Evolutionary conservation across 305 asterid genomes (phyloP), one percentile per base, ranked within the genome.

Genomic region (Fraxinus floribunda): DNA sequence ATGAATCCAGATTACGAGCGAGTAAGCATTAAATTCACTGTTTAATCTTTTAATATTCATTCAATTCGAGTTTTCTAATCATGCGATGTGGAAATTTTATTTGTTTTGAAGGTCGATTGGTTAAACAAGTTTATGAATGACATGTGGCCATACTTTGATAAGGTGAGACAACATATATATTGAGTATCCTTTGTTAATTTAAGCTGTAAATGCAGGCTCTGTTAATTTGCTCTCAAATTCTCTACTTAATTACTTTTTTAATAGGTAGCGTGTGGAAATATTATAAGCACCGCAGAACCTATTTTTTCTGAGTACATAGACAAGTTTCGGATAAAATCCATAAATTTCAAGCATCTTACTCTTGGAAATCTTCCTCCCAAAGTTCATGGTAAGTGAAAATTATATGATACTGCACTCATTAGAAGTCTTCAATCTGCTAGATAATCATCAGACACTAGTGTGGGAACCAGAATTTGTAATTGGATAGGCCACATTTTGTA

Each of bases 1-100:
- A 91, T 85, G 95, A 88, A 84, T 83, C 98, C 98, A 3, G 98
- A 93, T 80, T 92, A 89, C 39, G 98, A 94, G 83, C 86, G 96
- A 77, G 98, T 93, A 76, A 84, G 88, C 77, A 30, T 24, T 79
- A 80, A 66, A 29, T 75, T 74, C 3, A 39, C 22, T 20, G 46
- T 46, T 73, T 66, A 24, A 46, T 86, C 9, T 75, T 77, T 80
- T 30, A 24, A 29, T 71, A 1, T 32, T 26, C 46, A 10, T 75
- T 70, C 73, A 11, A 16, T n/a, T 57, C 49, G 11, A 1, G 20
- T 9, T 79, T 80, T 79, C 24, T 39, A 44, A 49, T 20, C 41
- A 18, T 24, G 78, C 49, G 52, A 32, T 32, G 5, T 32, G 35
- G 4, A 32, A 32, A 32, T 32, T 64, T 18, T 82, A 24, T 20